Base-by-base conservation (phyloP, 192 early-diverging fungal genomes). In the Jimgerdemannia flammicorona region DNA sequence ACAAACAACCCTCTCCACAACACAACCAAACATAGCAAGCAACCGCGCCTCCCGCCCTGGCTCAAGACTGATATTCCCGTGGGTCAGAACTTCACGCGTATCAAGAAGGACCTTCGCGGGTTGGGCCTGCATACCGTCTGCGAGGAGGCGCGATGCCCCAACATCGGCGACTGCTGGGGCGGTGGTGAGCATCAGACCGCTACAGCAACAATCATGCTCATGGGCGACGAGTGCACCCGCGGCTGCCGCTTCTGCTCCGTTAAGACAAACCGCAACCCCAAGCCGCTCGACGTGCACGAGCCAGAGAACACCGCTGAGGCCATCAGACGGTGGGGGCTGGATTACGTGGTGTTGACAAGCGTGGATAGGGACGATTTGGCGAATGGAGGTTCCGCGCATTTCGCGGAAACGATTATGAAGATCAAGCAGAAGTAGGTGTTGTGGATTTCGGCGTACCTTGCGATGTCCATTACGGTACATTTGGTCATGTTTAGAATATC, bases 101-200 rank as follows among this genome's bases (percentile, higher is more conserved):
- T 99, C 80, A 96, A 96, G 82, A 91, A 90, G 78, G 95, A 97
- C 74, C 84, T 99, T 74, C 91, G 97, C 42, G 97, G 95, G 40
- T 87, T 99, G n/a, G 94, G 95, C 44, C 86, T 99, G 43, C 92
- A 97, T 77, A 99, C 97, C 72, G 96, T 99, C 19, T 99, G 97
- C 84, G 97, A 99, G 76, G 96, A 98, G 74, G 97, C 97, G 63
- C 86, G 92, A 75, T 99, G 97, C 82, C 97, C 97, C 40, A 99
- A 99, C 83, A 96, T 99, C 82, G 94, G 96, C 59, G 97, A 99
- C 80, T 99, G 97, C 86, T 99, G 97, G 97, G 96, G 96, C 73
- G 74, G 80, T 6, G 96, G 96, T 72, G 94, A 97, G 80, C 91
- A 94, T 79, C 88, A 93, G 63, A 98, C 95, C 20, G 96, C 97